Conservation (phyloP, 2,329 filamentous ascomycete genomes). For the Cytospora schulzeri region DNA sequence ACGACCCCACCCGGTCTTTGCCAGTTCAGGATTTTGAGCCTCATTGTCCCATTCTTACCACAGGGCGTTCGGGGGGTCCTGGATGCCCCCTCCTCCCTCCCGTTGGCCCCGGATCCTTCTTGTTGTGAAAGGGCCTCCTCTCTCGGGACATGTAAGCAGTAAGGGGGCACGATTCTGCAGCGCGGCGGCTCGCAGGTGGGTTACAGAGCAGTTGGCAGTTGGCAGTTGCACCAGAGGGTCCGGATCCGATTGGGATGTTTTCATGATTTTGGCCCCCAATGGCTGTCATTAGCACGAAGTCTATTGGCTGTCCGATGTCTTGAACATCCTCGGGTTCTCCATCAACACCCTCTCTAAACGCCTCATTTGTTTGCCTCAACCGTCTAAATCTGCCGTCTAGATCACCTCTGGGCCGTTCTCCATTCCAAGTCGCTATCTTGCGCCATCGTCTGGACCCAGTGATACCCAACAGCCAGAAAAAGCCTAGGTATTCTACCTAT, state of each 20-base stretch:
- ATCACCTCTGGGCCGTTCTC: background rate
- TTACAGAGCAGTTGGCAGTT: background rate
- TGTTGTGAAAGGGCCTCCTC: background rate
- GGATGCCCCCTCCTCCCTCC: conserved; percentile 5
- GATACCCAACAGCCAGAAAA: background rate
- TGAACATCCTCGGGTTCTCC: background rate
- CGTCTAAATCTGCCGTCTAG: background rate
- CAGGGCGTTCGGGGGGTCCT: conserved; percentile 24
- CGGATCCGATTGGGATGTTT: background rate
- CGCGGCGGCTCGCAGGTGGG: background rate
- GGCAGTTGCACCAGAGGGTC: background rate
- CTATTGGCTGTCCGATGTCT: conserved; percentile 1
- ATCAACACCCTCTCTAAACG: conserved; percentile 1
- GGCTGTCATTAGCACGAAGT: conserved; percentile 4
- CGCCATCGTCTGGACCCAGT: background rate
- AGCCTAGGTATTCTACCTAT: background rate
- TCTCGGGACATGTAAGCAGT: background rate
- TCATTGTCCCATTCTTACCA: conserved; percentile 14
- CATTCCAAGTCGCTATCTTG: background rate
- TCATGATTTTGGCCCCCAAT: conserved; percentile 17
- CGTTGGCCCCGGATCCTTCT: no score
- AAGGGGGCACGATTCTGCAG: background rate
- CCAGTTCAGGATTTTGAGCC: conserved; percentile 27
- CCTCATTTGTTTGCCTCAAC: background rate
- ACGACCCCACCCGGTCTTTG: background rate